Evolutionary conservation across 2,329 filamentous ascomycete genomes (phyloP), one percentile per base, ranked within the genome.

Genomic region (Cladosporium sp.): DNA sequence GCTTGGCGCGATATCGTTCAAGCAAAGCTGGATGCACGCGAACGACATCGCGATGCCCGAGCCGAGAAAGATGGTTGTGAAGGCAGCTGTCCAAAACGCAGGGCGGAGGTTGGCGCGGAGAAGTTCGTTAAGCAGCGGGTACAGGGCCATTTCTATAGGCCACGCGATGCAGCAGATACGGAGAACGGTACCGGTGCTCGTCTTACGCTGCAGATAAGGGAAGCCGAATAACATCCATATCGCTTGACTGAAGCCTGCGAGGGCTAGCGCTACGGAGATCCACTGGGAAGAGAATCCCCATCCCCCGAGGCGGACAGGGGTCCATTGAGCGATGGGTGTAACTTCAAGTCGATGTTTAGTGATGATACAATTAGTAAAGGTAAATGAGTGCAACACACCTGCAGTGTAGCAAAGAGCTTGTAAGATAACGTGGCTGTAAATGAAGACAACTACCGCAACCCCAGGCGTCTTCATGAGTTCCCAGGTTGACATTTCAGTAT

Each of bases 351-450:
- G 23, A 28, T 2, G 6, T 16, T 65, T 40, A 65, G 49, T 50
- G 7, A 5, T 14, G 12, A 18, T 12, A 26, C 5, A 12, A 57
- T 16, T 16, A 16, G 53, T 35, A 33, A 35, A 10, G n/a, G 16
- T 14, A 29, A 14, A 26, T 1, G 29, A 11, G 23, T 46, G 28
- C 5, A 40, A 58, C 65, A 44, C 26, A 66, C 65, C 28, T 16
- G 90, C 89, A 0, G 91, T 93, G 76, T 89, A 93, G 1, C 86
- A 83, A 67, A 90, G 88, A 0, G 87, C 90, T 4, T 93, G 84
- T 2, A 92, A 76, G 83, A 89, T 88, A 49, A 87, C 81, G 73
- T 91, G 86, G 1, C 81, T 83, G 74, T 89, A 91, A 49, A 88
- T 80, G 73, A 85, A 86, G 2, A 94, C 80, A 1, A 91, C 89